Conservation (phyloP, 768 basidiomycete genomes). For the Multifurca ochricompacta region DNA sequence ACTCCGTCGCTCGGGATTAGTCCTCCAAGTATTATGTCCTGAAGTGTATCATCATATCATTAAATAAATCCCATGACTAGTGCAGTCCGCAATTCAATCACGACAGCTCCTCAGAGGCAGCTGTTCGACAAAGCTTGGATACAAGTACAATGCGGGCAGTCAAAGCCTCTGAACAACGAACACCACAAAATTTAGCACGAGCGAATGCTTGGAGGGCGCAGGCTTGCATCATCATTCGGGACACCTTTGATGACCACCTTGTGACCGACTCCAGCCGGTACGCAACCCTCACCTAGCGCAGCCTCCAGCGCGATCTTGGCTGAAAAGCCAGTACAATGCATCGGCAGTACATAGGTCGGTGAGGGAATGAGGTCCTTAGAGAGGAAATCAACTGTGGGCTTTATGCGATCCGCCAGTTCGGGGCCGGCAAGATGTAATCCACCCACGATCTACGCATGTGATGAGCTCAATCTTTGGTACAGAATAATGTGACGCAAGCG, state of each 20-base stretch:
- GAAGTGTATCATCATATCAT: too few species aligned
- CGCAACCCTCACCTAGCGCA: slow-evolving; percentile 66
- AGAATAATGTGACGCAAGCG: not conserved
- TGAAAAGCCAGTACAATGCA: slow-evolving; percentile 82
- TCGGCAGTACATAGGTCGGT: slow-evolving; percentile 66
- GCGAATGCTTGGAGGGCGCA: slow-evolving; percentile 10
- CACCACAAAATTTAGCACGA: not conserved
- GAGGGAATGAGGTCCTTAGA: slow-evolving; percentile 50
- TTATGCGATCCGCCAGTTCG: slow-evolving; percentile 54
- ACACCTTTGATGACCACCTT: slow-evolving; percentile 51
- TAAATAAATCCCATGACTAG: too few species aligned
- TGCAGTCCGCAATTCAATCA: too few species aligned
- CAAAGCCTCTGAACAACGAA: not conserved
- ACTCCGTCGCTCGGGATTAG: too few species aligned
- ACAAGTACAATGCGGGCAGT: not conserved
- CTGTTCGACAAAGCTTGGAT: not conserved
- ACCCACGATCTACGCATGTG: slow-evolving; percentile 51
- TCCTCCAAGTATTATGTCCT: too few species aligned
- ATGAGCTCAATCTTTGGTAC: not conserved
- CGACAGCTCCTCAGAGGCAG: too few species aligned
- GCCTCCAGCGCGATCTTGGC: slow-evolving; percentile 62
- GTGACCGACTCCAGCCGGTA: slow-evolving; percentile 70
- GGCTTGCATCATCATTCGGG: slow-evolving; percentile 30
- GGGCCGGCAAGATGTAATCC: slow-evolving; percentile 78
- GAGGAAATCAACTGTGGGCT: slow-evolving; percentile 64